Evolutionary conservation across 192 early-diverging fungal genomes (phyloP).

Genomic region (Linnemannia zychae): DNA sequence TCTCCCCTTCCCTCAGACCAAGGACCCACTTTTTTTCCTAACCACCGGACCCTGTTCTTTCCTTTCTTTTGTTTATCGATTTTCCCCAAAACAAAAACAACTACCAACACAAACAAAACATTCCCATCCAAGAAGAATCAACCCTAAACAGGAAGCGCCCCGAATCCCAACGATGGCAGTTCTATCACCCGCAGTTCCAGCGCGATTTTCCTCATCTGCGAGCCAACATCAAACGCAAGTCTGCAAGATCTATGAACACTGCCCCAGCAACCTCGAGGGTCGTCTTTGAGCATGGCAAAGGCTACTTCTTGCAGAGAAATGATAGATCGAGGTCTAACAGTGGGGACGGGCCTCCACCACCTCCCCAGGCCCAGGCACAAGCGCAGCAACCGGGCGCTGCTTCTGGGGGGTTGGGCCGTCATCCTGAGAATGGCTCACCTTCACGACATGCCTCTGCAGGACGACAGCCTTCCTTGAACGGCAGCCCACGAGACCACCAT

Average conservation of each 20-base stretch:
- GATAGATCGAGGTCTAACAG: constrained; percentile 44
- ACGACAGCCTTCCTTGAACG: background rate
- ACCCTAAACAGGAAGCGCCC: constrained; percentile 55
- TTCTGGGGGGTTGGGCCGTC: too few relatives aligned
- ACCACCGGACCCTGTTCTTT: background rate
- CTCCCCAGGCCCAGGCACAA: background rate
- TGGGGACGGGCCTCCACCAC: constrained; percentile 17
- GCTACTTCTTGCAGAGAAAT: constrained; percentile 38
- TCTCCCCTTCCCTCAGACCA: background rate
- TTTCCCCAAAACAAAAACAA: too few relatives aligned
- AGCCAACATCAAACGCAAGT: constrained; percentile 79
- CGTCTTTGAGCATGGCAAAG: constrained; percentile 49
- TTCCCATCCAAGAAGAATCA: constrained; percentile 56
- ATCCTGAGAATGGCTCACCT: background rate
- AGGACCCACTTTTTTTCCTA: background rate
- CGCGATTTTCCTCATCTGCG: constrained; percentile 76
- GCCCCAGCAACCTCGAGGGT: constrained; percentile 38
- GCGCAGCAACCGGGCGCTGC: background rate
- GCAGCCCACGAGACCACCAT: constrained; percentile 22
- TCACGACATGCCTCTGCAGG: background rate
- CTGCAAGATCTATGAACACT: constrained; percentile 39
- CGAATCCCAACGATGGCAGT: constrained; percentile 88
- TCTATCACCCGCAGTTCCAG: constrained; percentile 88
- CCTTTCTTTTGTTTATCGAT: background rate
- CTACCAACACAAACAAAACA: background rate